phyloP scores from a whole-genome alignment of 768 basidiomycete species.

The Phaeotremella skinneri region DNA sequence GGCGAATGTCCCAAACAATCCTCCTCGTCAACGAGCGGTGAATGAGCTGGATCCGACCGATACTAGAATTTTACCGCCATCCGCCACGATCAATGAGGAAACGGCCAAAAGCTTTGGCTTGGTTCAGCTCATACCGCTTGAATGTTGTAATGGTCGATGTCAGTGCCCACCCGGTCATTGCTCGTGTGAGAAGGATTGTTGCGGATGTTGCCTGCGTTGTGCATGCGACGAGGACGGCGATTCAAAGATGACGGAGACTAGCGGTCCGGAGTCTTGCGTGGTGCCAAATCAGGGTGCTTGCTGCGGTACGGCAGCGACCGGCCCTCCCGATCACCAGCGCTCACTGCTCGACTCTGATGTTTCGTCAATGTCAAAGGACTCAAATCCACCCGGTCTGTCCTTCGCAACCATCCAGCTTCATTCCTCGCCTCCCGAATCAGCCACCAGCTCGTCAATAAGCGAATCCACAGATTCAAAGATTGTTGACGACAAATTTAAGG shows the following conservation, averaged over 20 bases:
- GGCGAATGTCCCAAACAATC: conserved; percentile 33
- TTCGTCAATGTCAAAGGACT: no score
- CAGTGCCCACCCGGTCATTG: conserved; percentile 49
- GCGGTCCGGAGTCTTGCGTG: neutral
- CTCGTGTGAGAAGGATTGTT: conserved; percentile 49
- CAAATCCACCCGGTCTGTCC: no score
- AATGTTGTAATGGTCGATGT: conserved; percentile 51
- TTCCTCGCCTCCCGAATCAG: no score
- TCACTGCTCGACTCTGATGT: no score
- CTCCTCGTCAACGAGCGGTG: conserved; percentile 10
- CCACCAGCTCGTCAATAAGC: no score
- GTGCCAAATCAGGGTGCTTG: neutral
- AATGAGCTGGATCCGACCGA: conserved; percentile 35
- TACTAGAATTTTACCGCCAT: conserved; percentile 41
- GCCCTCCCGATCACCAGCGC: neutral
- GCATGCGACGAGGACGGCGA: conserved; percentile 41
- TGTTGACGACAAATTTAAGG: no score
- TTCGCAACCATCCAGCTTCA: no score
- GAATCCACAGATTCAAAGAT: neutral
- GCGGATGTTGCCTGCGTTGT: conserved; percentile 49
- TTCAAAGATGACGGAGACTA: conserved; percentile 9
- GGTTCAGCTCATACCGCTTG: conserved; percentile 47
- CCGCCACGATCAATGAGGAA: conserved; percentile 31
- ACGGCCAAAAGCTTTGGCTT: conserved; percentile 37
- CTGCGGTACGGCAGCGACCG: neutral